Evolutionary conservation across 1,284 basidiomycete genomes (phyloP).

Genomic region (Porodaedalea pini): DNA sequence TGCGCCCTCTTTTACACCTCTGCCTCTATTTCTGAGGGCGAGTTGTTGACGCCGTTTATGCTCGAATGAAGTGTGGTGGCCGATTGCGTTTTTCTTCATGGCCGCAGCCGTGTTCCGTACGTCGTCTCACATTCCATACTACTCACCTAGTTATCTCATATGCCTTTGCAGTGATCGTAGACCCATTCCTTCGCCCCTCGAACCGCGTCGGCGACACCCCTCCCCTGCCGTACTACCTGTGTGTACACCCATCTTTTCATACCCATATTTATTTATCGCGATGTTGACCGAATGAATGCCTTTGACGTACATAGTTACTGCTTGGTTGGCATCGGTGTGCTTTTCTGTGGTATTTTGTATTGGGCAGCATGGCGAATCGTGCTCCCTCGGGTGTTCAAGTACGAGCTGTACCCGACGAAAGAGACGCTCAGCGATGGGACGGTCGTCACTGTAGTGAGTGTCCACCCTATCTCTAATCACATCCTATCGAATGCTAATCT

Average conservation of each 20-base stretch:
- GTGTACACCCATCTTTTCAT: conserved; percentile 21
- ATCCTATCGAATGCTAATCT: background rate
- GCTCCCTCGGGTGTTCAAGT: conserved; percentile 47
- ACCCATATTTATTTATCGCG: background rate
- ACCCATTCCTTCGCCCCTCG: conserved; percentile 52
- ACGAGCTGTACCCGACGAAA: conserved; percentile 46
- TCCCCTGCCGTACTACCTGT: conserved; percentile 58
- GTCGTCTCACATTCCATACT: conserved; percentile 16
- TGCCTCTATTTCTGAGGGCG: background rate
- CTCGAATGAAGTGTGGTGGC: conserved; percentile 46
- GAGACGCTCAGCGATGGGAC: conserved; percentile 53
- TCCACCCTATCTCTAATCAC: background rate
- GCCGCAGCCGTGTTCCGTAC: conserved; percentile 49
- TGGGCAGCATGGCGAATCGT: conserved; percentile 54
- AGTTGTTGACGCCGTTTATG: background rate
- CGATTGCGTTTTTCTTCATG: conserved; percentile 53
- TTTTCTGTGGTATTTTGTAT: conserved; percentile 46
- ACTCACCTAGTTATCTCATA: background rate
- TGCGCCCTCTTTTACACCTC: conserved; percentile 15
- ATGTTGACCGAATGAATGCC: background rate
- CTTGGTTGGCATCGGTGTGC: conserved; percentile 50
- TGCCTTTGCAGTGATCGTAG: conserved; percentile 43
- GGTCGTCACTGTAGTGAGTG: conserved; percentile 48
- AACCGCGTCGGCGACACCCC: conserved; percentile 56
- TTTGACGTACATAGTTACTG: conserved; percentile 39